A percentile compares a stretch with the other conserved stretches of the same genome.
Conservation (phyloP, 305 asterid species). For the Solanum hybrid region DNA sequence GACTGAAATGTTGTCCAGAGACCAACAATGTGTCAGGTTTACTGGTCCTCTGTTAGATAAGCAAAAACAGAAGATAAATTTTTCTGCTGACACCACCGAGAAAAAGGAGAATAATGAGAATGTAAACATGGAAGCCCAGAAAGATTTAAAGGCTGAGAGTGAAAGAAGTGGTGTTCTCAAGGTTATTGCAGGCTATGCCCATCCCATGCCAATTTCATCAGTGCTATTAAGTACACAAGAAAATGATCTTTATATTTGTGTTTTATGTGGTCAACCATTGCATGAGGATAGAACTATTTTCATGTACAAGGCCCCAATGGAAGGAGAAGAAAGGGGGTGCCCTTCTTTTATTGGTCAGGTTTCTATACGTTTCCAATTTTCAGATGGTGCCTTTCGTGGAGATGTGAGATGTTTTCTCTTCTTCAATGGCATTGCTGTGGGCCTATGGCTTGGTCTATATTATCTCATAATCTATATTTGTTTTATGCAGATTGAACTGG, state of each 20-base stretch:
- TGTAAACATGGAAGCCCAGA: conserved; percentile 20
- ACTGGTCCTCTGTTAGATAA: conserved; percentile 22
- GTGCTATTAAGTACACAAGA: conserved; percentile 55
- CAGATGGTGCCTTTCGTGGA: conserved; percentile 38
- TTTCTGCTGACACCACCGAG: conserved; percentile 18
- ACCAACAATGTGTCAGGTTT: conserved; percentile 20
- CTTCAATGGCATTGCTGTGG: neutral
- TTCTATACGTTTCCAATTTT: conserved; percentile 37
- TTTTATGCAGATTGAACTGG: conserved; percentile 44
- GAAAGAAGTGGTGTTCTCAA: conserved; percentile 30
- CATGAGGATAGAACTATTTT: conserved; percentile 43
- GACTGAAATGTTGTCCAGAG: conserved; percentile 17
- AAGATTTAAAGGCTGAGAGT: conserved; percentile 18
- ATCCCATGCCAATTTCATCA: conserved; percentile 60
- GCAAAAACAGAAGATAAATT: conserved; percentile 24
- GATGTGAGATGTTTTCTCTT: conserved; percentile 44
- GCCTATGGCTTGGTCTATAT: conserved; percentile 1
- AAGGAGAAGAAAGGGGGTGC: conserved; percentile 47
- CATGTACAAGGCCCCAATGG: conserved; percentile 46
- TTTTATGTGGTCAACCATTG: conserved; percentile 47
- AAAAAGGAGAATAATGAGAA: conserved; percentile 25
- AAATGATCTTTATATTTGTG: conserved; percentile 47
- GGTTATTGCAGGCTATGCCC: conserved; percentile 53
- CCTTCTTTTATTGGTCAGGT: conserved; percentile 70
- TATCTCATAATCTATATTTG: conserved; percentile 6